A percentile compares a stretch with the other conserved stretches of the same genome.
phyloP scores from a whole-genome alignment of 2,329 filamentous ascomycete species.

The Fusarium nurragi region DNA sequence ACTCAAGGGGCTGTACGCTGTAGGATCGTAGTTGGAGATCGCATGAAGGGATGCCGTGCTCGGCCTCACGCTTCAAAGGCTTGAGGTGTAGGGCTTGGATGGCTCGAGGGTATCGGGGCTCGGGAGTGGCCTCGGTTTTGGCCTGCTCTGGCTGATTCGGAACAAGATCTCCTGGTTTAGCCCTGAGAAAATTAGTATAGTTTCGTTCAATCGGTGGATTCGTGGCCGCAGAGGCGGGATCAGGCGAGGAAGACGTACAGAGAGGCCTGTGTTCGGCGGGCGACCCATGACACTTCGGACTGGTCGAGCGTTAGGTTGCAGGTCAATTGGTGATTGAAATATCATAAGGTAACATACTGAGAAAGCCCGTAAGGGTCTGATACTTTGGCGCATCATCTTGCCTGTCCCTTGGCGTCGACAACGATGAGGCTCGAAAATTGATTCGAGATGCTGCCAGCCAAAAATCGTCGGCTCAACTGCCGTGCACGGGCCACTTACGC shows the following conservation, averaged over 20 bases:
- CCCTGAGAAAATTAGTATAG: slow-evolving; percentile 26
- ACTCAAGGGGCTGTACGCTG: slow-evolving; percentile 87
- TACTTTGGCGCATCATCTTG: slow-evolving; percentile 47
- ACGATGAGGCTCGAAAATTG: slow-evolving; percentile 37
- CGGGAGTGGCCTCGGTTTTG: slow-evolving; percentile 19
- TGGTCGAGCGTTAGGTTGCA: slow-evolving; percentile 22
- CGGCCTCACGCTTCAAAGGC: slow-evolving; percentile 78
- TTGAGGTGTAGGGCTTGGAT: slow-evolving; percentile 88
- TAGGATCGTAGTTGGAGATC: slow-evolving; percentile 94
- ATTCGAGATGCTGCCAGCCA: slow-evolving; percentile 10
- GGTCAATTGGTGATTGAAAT: neutral
- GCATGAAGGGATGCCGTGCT: slow-evolving; percentile 84
- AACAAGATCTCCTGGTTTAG: slow-evolving; percentile 26
- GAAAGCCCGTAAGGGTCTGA: slow-evolving; percentile 39
- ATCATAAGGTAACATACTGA: slow-evolving; percentile 29
- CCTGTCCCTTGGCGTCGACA: slow-evolving; percentile 35
- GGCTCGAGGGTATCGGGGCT: slow-evolving; percentile 73
- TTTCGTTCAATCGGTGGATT: neutral
- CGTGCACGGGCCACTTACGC: slow-evolving; percentile 35
- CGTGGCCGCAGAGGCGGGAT: neutral
- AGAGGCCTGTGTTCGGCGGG: slow-evolving; percentile 40
- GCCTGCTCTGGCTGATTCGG: slow-evolving; percentile 27
- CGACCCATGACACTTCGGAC: slow-evolving; percentile 39
- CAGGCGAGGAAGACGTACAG: slow-evolving; percentile 37
- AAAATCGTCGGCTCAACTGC: slow-evolving; percentile 36